Conservation (phyloP, 345 rosid genomes). For the Dimocarpus longan region DNA sequence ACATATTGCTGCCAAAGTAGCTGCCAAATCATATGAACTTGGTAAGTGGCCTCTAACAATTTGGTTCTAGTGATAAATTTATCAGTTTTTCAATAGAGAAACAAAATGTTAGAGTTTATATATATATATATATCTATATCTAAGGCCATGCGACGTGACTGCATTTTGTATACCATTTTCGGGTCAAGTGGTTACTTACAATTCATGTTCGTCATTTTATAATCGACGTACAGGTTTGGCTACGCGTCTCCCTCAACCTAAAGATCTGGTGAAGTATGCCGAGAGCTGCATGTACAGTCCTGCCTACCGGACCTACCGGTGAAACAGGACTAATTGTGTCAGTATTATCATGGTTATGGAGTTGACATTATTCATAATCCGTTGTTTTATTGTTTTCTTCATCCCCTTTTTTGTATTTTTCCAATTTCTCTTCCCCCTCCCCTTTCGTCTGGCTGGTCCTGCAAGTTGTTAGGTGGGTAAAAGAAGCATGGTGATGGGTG, state of each 20-base stretch:
- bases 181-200: not conserved
- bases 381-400: not conserved
- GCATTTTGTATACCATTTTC: not conserved
- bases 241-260: conserved; percentile 77
- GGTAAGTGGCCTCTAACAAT: conserved; percentile 44
- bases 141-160: not conserved
- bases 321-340: conserved; percentile 20
- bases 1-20: conserved; percentile 83
- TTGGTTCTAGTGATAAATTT: too few relatives aligned
- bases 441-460: not conserved
- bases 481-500: not conserved
- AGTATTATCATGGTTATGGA: not conserved
- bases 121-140: too few relatives aligned
- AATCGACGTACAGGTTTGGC: conserved; percentile 62
- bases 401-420: not conserved
- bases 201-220: not conserved
- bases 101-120: too few relatives aligned
- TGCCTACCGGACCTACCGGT: conserved; percentile 64
- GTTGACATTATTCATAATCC: not conserved
- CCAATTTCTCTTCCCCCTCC: not conserved
- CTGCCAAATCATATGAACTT: conserved; percentile 90
- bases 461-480: conserved; percentile 8
- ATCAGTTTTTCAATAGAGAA: too few relatives aligned
- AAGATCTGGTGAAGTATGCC: conserved; percentile 70
- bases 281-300: conserved; percentile 98